Evolutionary conservation across 345 rosid genomes (phyloP).

Genomic region (Populus tremula): DNA sequence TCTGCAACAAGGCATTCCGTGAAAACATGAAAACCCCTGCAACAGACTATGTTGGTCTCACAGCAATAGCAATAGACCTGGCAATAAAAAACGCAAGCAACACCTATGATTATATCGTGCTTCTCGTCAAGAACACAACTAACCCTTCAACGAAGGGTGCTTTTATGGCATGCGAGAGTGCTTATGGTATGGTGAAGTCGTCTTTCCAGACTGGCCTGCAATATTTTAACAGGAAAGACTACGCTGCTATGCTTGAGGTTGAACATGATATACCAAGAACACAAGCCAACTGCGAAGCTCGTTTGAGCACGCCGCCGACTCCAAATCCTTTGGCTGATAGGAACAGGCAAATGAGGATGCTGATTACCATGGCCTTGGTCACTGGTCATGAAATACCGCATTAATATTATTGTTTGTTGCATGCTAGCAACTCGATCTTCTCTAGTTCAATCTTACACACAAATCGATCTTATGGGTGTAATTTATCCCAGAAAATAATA

Average conservation of each 20-base stretch:
- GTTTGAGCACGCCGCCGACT: background rate
- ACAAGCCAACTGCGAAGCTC: background rate
- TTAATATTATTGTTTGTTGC: background rate
- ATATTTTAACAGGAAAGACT: background rate
- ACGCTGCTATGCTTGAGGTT: background rate
- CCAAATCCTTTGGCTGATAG: background rate
- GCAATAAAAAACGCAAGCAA: background rate
- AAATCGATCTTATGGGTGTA: background rate
- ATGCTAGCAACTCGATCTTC: background rate
- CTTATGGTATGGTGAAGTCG: background rate
- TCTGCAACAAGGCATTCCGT: background rate
- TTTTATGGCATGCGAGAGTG: background rate
- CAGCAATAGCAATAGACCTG: background rate
- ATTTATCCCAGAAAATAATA: background rate
- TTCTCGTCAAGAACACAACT: background rate
- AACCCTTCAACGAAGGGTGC: background rate
- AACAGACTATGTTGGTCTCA: background rate
- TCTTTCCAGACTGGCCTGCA: background rate
- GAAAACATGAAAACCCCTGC: background rate
- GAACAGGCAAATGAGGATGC: conserved; percentile 1
- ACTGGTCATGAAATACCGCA: background rate
- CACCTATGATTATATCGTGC: background rate
- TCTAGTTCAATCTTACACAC: background rate
- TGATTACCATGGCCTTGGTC: background rate
- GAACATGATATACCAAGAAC: background rate